Evolutionary conservation across 148 eudicot species (phyloP).

Genomic region (Dianthus caryophyllus): DNA sequence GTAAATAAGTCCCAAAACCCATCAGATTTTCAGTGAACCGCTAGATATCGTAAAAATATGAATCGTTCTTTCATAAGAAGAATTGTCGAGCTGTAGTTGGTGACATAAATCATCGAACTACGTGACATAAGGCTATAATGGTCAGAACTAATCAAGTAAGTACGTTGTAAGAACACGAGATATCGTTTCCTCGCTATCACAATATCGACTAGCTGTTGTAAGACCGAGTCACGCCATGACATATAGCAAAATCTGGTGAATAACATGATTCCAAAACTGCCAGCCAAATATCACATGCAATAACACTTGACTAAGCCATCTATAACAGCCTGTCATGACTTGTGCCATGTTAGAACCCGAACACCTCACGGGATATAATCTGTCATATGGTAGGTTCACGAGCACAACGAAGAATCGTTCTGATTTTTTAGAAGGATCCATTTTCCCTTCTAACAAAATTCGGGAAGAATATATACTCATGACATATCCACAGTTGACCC

Average conservation of each 20-base stretch:
- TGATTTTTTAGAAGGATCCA: too few species aligned
- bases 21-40: background rate
- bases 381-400: conserved; percentile 3
- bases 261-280: background rate
- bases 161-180: too few species aligned
- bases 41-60: too few species aligned
- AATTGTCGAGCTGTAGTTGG: too few species aligned
- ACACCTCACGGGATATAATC: conserved; percentile 3
- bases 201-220: background rate
- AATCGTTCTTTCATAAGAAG: too few species aligned
- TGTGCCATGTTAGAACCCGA: conserved; percentile 1
- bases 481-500: background rate
- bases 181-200: too few species aligned
- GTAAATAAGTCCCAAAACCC: background rate
- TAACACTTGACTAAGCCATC: conserved; percentile 3
- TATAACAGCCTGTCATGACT: conserved; percentile 21
- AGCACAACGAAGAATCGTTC: background rate
- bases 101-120: too few species aligned
- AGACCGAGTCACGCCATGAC: background rate
- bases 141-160: too few species aligned
- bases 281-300: conserved; percentile 21
- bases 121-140: too few species aligned
- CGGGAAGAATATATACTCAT: background rate
- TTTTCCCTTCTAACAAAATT: background rate
- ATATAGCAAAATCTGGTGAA: background rate